These are phyloP conservation scores for Dentiscutata heterogama DNA, from an alignment of 371 early-diverging fungal species.

Conservation along the genomic window DNA sequence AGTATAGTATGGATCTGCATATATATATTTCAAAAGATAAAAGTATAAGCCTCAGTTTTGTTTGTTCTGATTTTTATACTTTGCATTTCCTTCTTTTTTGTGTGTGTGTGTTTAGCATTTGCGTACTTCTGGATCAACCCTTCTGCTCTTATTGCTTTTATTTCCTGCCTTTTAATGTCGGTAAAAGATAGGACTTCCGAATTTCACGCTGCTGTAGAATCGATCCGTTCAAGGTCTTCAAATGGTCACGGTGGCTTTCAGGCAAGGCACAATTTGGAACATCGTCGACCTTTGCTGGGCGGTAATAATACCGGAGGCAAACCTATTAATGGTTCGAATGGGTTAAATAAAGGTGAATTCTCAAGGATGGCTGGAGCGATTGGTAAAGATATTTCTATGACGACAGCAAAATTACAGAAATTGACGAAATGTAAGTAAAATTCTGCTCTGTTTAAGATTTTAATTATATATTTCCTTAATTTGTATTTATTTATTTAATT, in stretches of 20 bases:
- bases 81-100: too few species aligned
- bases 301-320: constrained; percentile 21
- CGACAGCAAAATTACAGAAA: constrained; percentile 74
- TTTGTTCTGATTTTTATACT: too few species aligned
- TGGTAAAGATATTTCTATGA: constrained; percentile 69
- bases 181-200: constrained; percentile 49
- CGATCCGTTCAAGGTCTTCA: constrained; percentile 41
- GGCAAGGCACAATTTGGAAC: constrained; percentile 37
- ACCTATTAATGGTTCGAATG: constrained; percentile 13
- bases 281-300: constrained; percentile 30
- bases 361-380: constrained; percentile 72
- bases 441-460: neutral
- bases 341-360: constrained; percentile 58
- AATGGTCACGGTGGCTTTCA: constrained; percentile 21
- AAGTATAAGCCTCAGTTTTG: too few species aligned
- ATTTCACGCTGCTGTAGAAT: constrained; percentile 48
- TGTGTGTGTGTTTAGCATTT: too few species aligned
- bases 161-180: constrained; percentile 37
- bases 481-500: neutral
- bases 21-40: neutral
- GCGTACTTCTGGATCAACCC: neutral
- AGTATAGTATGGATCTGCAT: neutral
- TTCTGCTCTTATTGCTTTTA: neutral
- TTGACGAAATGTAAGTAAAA: constrained; percentile 68
- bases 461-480: neutral